Evolutionary conservation across 2,329 filamentous ascomycete genomes (phyloP), one percentile per base, ranked within the genome.

Genomic region (Colletotrichum australisinense): DNA sequence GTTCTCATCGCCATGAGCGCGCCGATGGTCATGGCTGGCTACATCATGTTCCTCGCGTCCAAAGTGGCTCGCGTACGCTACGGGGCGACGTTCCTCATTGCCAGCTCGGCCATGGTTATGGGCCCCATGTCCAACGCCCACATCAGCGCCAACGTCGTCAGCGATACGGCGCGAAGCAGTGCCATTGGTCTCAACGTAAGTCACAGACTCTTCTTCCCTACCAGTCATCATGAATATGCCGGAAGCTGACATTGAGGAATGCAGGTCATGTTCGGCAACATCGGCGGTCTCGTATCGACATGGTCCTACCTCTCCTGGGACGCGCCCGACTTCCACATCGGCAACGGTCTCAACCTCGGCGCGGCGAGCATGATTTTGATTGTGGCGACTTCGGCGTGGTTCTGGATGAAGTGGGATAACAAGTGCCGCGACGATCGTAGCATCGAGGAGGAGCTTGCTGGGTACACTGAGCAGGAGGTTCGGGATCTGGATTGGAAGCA

Each of bases 41-140:
- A 93, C 80, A 89, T 90, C 79, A 91, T 94, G 87, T 94, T 94
- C 82, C 84, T 94, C 1, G 91, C 89, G 5, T 88, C 85, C 16
- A 81, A 80, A 3, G 79, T 88, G 63, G 74, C 85, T 0, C 82
- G 84, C 32, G 88, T 90, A 2, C 88, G 92, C 22, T 95, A 94
- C 78, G 92, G 88, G 0, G 93, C 92, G 0, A 93, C 91, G 0
- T 95, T 94, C 81, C 80, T 94, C 69, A 91, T 94, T 67, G 89
- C 92, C 1, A 85, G 86, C 8, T 92, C 91, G 0, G 88, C 90
- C 5, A 94, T 93, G 77, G 81, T 88, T 3, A 88, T 90, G 58
- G 92, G 92, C 0, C 87, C 92, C 0, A 86, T 94, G 14, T 89
- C 88, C 76, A 93, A 93, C 75, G 92, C 92, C 0, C 88, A 94